Evolutionary conservation across 495 filamentous ascomycete genomes (phyloP).

Genomic region (Penicillium flavigenum): DNA sequence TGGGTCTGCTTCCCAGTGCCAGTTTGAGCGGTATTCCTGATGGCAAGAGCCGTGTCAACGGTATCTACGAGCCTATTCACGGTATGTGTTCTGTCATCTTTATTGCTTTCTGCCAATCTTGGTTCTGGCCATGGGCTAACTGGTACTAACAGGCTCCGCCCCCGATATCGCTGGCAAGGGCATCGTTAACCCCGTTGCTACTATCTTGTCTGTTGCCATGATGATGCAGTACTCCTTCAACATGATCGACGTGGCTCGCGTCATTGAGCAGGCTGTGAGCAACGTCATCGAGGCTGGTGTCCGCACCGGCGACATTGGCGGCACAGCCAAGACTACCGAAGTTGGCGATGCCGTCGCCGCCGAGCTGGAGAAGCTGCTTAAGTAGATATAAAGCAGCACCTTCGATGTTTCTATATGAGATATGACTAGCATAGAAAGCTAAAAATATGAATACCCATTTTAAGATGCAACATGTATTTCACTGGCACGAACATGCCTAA

Average conservation of each 20-base stretch:
- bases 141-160: constrained; percentile 37
- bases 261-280: constrained; percentile 53
- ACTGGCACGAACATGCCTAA: neutral
- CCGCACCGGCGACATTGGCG: constrained; percentile 55
- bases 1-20: constrained; percentile 88
- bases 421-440: constrained; percentile 26
- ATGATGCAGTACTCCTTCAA: constrained; percentile 57
- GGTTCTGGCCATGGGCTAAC: constrained; percentile 15
- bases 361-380: constrained; percentile 49
- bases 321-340: constrained; percentile 50
- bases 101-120: constrained; percentile 5
- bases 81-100: constrained; percentile 52
- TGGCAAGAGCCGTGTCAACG: constrained; percentile 52
- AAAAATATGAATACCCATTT: constrained; percentile 33
- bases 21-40: constrained; percentile 86
- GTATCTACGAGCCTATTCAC: constrained; percentile 98
- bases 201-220: constrained; percentile 55
- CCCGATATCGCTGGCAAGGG: constrained; percentile 76
- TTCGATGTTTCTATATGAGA: constrained; percentile 23
- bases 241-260: constrained; percentile 49
- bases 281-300: constrained; percentile 54
- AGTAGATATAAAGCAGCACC: constrained; percentile 24
- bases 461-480: constrained; percentile 11
- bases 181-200: constrained; percentile 71
- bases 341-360: constrained; percentile 54